Evolutionary conservation across 441 rosid genomes (phyloP).

Genomic region (Isatis lusitanica): DNA sequence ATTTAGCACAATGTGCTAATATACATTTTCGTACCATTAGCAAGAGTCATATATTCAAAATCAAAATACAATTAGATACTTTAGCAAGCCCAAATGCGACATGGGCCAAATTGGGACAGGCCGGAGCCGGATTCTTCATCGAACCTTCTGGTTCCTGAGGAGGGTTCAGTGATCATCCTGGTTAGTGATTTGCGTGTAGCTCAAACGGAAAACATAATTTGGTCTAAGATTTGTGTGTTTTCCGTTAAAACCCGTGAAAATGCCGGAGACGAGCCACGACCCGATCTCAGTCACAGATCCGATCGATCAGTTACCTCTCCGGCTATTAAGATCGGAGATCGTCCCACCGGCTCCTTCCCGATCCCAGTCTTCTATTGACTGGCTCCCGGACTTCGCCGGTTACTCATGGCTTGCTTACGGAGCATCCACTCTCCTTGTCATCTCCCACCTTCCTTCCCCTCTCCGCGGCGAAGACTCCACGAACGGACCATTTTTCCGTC

Average conservation of each 20-base stretch:
- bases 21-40: not conserved
- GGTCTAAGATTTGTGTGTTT: constrained; percentile 21
- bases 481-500: constrained; percentile 73
- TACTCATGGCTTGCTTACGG: constrained; percentile 96
- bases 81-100: not conserved
- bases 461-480: constrained; percentile 58
- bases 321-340: constrained; percentile 60
- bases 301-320: constrained; percentile 57
- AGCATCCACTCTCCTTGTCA: constrained; percentile 83
- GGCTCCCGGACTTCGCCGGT: constrained; percentile 85
- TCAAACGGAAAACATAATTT: constrained; percentile 10
- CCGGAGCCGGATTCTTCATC: not conserved
- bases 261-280: constrained; percentile 45
- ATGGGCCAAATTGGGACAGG: not conserved
- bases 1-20: not conserved
- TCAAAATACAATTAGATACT: not conserved
- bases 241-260: constrained; percentile 35
- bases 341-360: constrained; percentile 76
- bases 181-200: not conserved
- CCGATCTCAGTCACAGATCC: constrained; percentile 44
- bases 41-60: not conserved
- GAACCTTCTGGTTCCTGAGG: not conserved
- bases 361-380: constrained; percentile 68
- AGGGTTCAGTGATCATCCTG: not conserved
- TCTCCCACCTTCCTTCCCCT: constrained; percentile 92